Evolutionary conservation across 345 rosid species (phyloP).

Genomic region (Gynandropsis gynandra): DNA sequence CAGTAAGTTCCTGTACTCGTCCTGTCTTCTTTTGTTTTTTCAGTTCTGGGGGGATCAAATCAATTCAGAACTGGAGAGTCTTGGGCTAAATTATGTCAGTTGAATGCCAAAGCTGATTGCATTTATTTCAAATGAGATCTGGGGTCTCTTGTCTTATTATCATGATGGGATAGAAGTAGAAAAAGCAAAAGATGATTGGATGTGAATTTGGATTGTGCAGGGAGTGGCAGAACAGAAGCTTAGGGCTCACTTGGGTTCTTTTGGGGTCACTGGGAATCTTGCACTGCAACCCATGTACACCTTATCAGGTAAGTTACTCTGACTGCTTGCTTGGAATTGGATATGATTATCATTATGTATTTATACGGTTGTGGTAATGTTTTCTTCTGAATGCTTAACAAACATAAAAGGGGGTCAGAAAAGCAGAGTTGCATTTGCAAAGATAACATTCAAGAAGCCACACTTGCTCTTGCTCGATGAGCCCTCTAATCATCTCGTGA

Average conservation of each 20-base stretch:
- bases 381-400: not conserved
- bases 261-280: constrained; percentile 96
- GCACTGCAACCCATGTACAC: constrained; percentile 99
- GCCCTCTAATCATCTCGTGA: constrained; percentile 99
- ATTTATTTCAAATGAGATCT: not conserved
- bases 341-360: too few relatives aligned
- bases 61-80: not conserved
- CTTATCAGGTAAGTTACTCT: constrained; percentile 73
- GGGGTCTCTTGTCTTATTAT: not conserved
- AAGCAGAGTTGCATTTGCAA: constrained; percentile 98
- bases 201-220: constrained; percentile 33
- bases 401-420: constrained; percentile 87
- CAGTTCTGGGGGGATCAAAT: constrained; percentile 7
- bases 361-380: not conserved
- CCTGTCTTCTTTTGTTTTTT: constrained; percentile 1
- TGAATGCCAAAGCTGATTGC: too few relatives aligned
- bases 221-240: constrained; percentile 98
- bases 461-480: constrained; percentile 95
- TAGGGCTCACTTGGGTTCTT: constrained; percentile 86
- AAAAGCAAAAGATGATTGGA: not conserved
- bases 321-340: not conserved
- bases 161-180: not conserved
- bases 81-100: too few relatives aligned
- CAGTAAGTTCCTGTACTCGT: constrained; percentile 42
- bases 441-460: constrained; percentile 97